A percentile compares a stretch with the other conserved stretches of the same genome.
These are phyloP conservation scores for Penicillium sp. DNA, from an alignment of 2,329 filamentous ascomycete genomes.

Conservation along the genomic window DNA sequence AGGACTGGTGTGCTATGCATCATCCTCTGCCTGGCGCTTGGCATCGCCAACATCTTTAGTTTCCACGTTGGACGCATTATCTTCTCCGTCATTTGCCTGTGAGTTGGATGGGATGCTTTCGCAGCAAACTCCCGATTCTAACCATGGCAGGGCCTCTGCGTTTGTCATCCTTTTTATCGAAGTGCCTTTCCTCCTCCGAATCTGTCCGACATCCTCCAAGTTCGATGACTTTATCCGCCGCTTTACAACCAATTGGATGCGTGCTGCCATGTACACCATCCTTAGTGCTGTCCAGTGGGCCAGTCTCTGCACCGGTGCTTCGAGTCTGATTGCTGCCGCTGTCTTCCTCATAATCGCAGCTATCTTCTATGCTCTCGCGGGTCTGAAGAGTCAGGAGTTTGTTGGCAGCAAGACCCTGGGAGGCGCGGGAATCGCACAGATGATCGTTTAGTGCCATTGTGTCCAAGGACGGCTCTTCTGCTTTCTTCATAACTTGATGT, in stretches of 20 bases:
- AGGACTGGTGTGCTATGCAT: conserved; percentile 58
- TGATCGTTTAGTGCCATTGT: conserved; percentile 70
- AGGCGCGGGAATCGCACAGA: conserved; percentile 89
- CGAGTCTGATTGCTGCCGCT: conserved; percentile 80
- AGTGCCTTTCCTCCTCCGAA: conserved; percentile 89
- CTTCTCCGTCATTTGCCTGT: conserved; percentile 60
- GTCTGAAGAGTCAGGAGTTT: conserved; percentile 47
- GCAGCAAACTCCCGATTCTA: conserved; percentile 35
- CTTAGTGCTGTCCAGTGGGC: conserved; percentile 85
- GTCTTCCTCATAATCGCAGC: conserved; percentile 74
- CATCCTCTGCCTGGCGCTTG: conserved; percentile 64
- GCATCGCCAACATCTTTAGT: conserved; percentile 67
- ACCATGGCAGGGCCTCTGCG: conserved; percentile 61
- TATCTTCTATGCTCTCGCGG: conserved; percentile 65
- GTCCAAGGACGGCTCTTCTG: conserved; percentile 1
- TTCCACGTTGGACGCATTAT: conserved; percentile 57
- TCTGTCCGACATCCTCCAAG: conserved; percentile 87
- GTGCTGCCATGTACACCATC: conserved; percentile 76
- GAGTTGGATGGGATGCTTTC: conserved; percentile 29
- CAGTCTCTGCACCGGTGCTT: conserved; percentile 63
- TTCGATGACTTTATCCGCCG: conserved; percentile 89
- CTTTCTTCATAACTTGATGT: conserved; percentile 1
- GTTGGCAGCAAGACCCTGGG: conserved; percentile 85
- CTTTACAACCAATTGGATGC: conserved; percentile 96
- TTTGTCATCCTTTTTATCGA: conserved; percentile 81